Percentiles rank a stretch among this genome's conserved stretches.
Evolutionary conservation across 768 basidiomycete species (phyloP).

Genomic region (Melanogaster broomeanus): DNA sequence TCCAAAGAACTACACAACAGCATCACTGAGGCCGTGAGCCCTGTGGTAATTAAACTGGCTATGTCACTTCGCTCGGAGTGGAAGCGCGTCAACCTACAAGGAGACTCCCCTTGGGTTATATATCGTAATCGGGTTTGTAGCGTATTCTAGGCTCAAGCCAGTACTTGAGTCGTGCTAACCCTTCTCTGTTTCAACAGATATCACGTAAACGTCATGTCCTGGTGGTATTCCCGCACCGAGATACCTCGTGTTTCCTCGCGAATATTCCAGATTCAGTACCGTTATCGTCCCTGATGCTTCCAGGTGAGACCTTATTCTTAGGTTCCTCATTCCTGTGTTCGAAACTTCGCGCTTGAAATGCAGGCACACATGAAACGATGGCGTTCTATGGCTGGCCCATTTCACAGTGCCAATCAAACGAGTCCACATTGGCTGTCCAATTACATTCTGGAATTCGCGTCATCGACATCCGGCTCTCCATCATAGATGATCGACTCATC

Average conservation of each 20-base stretch:
- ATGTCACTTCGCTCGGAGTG: conserved; percentile 41
- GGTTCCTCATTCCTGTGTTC: not conserved
- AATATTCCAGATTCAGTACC: conserved; percentile 66
- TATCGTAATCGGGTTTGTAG: conserved; percentile 54
- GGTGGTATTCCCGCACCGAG: conserved; percentile 59
- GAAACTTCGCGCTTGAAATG: not conserved
- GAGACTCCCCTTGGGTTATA: conserved; percentile 57
- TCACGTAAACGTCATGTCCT: conserved; percentile 47
- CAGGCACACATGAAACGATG: conserved; percentile 41
- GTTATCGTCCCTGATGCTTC: conserved; percentile 75
- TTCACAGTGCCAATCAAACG: conserved; percentile 79
- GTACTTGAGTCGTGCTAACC: conserved; percentile 5
- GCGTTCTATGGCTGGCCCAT: conserved; percentile 85
- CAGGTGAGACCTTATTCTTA: conserved; percentile 51
- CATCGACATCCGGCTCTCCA: conserved; percentile 78
- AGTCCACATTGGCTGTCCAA: conserved; percentile 65
- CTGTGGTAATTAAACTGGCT: conserved; percentile 21
- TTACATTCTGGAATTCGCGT: conserved; percentile 78
- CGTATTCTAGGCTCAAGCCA: not conserved
- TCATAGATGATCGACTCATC: conserved; percentile 61
- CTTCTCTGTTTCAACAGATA: conserved; percentile 35
- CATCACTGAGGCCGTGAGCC: conserved; percentile 3
- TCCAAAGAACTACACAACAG: conserved; percentile 20
- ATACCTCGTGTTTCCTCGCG: conserved; percentile 56
- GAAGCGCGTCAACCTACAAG: conserved; percentile 42